Conservation (phyloP, 768 basidiomycete genomes). For the Tulasnella sp. region DNA sequence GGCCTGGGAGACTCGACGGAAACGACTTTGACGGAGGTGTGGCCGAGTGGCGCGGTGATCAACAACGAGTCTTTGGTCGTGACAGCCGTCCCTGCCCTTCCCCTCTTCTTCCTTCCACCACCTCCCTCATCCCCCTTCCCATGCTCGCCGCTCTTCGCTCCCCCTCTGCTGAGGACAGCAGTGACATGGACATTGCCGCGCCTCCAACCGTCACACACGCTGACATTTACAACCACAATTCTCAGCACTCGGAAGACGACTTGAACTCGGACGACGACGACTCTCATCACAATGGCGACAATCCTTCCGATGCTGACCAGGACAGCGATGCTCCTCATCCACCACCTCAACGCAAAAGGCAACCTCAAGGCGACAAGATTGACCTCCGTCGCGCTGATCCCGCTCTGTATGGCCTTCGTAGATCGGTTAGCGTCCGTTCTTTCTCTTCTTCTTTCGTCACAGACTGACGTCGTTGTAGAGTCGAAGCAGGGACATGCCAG, state of each 20-base stretch:
- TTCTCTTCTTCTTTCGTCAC: not conserved
- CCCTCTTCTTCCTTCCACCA: not conserved
- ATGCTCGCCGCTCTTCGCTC: conserved; percentile 13
- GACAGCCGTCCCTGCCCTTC: no score
- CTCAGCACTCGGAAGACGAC: conserved; percentile 37
- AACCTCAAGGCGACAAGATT: conserved; percentile 15
- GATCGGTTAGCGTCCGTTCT: conserved; percentile 19
- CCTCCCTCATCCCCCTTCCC: not conserved
- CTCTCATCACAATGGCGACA: conserved; percentile 24
- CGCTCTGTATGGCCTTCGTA: conserved; percentile 22
- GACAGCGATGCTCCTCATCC: conserved; percentile 14
- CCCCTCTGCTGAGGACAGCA: conserved; percentile 30
- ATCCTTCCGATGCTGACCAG: conserved; percentile 15
- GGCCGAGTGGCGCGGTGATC: not conserved
- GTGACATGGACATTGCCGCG: conserved; percentile 24
- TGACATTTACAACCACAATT: not conserved
- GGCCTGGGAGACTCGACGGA: not conserved
- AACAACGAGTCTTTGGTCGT: conserved; percentile 1
- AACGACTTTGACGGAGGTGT: not conserved
- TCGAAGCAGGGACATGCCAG: not conserved
- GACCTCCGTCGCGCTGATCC: conserved; percentile 20
- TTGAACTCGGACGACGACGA: conserved; percentile 53
- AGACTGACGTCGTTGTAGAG: conserved; percentile 3
- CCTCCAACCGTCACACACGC: conserved; percentile 12
- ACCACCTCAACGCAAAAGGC: conserved; percentile 4